phyloP scores from a whole-genome alignment of 345 rosid species.

The Tarenaya hassleriana region DNA sequence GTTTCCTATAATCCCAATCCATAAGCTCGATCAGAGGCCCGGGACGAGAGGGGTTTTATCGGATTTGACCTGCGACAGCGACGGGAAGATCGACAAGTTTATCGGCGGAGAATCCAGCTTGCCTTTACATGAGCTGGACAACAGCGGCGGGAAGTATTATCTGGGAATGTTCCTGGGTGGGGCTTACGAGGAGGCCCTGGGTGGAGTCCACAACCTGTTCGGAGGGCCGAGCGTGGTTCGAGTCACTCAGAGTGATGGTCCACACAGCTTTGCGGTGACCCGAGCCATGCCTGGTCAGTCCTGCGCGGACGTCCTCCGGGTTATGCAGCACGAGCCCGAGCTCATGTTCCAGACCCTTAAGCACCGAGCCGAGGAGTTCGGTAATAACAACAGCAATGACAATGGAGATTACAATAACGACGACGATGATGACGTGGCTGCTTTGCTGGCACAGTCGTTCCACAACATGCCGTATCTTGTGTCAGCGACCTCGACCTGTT shows the following conservation, averaged over 20 bases:
- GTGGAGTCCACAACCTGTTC: slow-evolving; percentile 91
- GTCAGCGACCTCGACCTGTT: slow-evolving; percentile 41
- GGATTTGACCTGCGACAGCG: slow-evolving; percentile 90
- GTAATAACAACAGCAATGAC: too few relatives aligned
- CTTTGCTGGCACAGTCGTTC: slow-evolving; percentile 52
- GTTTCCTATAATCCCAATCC: slow-evolving; percentile 88
- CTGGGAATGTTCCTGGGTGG: slow-evolving; percentile 99
- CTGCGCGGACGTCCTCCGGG: slow-evolving; percentile 85
- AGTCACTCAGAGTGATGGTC: slow-evolving; percentile 86
- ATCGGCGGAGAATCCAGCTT: slow-evolving; percentile 87
- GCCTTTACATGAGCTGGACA: slow-evolving; percentile 76
- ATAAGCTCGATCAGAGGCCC: slow-evolving; percentile 70
- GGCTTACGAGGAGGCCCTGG: slow-evolving; percentile 97
- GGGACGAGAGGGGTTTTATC: slow-evolving; percentile 63
- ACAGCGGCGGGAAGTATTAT: slow-evolving; percentile 40
- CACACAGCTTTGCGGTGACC: slow-evolving; percentile 84
- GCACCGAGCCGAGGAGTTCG: slow-evolving; percentile 71
- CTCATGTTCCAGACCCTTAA: slow-evolving; percentile 89
- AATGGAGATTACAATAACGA: too few relatives aligned
- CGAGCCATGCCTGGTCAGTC: slow-evolving; percentile 74
- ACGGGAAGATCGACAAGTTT: slow-evolving; percentile 83
- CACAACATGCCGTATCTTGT: slow-evolving; percentile 85
- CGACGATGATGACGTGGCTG: too few relatives aligned
- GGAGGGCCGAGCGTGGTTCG: slow-evolving; percentile 91
- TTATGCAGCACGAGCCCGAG: slow-evolving; percentile 95